Conservation (phyloP, 2,329 filamentous ascomycete genomes). For the Cytospora paraplurivora region DNA sequence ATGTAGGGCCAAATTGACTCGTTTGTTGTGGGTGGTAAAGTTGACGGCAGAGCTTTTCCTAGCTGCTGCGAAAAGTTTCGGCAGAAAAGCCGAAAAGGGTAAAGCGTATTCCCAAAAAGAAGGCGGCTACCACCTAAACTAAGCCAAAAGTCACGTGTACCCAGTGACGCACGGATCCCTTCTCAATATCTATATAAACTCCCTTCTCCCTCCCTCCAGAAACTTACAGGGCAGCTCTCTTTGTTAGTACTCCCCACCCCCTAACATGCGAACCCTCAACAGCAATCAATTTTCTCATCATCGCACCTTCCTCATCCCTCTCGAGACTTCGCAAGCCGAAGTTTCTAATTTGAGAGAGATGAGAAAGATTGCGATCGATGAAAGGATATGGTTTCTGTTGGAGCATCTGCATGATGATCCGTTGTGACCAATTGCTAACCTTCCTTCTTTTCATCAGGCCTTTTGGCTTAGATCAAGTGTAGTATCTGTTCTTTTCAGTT, state of each 20-base stretch:
- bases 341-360: too few relatives aligned
- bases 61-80: neutral
- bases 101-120: neutral
- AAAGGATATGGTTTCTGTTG: too few relatives aligned
- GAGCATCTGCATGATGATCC: too few relatives aligned
- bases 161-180: neutral
- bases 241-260: too few relatives aligned
- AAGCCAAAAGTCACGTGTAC: neutral
- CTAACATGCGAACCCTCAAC: too few relatives aligned
- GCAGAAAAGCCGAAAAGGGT: neutral
- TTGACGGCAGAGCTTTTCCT: neutral
- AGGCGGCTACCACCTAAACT: slow-evolving; percentile 2
- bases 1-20: neutral
- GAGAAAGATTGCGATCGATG: too few relatives aligned
- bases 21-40: neutral
- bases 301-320: too few relatives aligned
- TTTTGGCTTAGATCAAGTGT: slow-evolving; percentile 71
- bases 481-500: slow-evolving; percentile 83
- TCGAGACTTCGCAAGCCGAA: too few relatives aligned
- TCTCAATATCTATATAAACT: slow-evolving; percentile 12
- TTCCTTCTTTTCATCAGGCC: too few relatives aligned
- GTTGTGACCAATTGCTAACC: too few relatives aligned
- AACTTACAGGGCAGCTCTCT: too few relatives aligned
- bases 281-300: too few relatives aligned
- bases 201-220: slow-evolving; percentile 11